phyloP scores from a whole-genome alignment of 176 grass and related monocot genomes.

The Bolboschoenus planiculmis region DNA sequence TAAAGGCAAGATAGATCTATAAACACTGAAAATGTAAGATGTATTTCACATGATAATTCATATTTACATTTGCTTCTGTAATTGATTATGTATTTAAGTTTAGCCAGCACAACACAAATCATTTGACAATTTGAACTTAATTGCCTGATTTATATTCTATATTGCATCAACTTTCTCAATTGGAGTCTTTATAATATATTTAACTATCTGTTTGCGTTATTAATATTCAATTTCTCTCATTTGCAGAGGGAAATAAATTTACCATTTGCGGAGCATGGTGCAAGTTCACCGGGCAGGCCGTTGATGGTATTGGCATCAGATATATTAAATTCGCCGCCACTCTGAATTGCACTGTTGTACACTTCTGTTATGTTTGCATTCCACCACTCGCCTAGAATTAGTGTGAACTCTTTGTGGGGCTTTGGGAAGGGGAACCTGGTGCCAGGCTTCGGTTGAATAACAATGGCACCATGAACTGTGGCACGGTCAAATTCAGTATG shows the following conservation, averaged over 20 bases:
- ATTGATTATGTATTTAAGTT: too few relatives aligned
- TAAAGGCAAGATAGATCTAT: not conserved
- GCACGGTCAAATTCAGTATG: slow-evolving; percentile 46
- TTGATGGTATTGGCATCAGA: slow-evolving; percentile 58
- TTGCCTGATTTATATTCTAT: too few relatives aligned
- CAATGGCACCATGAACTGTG: slow-evolving; percentile 54
- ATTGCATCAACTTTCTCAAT: too few relatives aligned
- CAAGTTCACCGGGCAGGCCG: slow-evolving; percentile 27
- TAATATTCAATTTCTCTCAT: not conserved
- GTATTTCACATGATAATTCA: too few relatives aligned
- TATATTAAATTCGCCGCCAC: slow-evolving; percentile 8
- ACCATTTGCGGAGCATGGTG: slow-evolving; percentile 16
- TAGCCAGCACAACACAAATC: too few relatives aligned
- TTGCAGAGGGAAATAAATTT: not conserved
- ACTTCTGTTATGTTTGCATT: slow-evolving; percentile 33
- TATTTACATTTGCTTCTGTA: too few relatives aligned
- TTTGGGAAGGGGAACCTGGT: slow-evolving; percentile 44
- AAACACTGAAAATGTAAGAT: too few relatives aligned
- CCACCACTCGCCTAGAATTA: slow-evolving; percentile 71
- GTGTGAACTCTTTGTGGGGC: slow-evolving; percentile 41
- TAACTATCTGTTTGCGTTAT: too few relatives aligned
- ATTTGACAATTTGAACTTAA: too few relatives aligned
- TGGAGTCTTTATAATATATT: too few relatives aligned
- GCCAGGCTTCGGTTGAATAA: slow-evolving; percentile 33
- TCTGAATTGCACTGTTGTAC: slow-evolving; percentile 23